These are phyloP conservation scores for Xylariomycetidae sp. DNA, from an alignment of 2,329 filamentous ascomycete genomes.

Conservation along the genomic window DNA sequence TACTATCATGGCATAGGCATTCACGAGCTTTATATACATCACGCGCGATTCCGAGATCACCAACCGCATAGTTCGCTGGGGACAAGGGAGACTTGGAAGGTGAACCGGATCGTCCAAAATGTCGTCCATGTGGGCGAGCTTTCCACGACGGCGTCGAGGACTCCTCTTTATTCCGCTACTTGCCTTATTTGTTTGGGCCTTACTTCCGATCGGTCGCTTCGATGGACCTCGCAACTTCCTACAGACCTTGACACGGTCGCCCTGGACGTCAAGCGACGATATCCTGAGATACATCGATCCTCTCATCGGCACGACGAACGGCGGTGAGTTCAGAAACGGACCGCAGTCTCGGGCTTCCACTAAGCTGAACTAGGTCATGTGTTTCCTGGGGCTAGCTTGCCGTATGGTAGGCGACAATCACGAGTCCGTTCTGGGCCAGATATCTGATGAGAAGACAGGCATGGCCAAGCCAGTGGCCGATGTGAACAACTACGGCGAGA, in stretches of 20 bases:
- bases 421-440: not conserved
- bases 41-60: no score
- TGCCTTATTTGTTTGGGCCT: slow-evolving; percentile 18
- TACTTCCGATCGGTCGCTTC: slow-evolving; percentile 17
- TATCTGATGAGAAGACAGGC: slow-evolving; percentile 15
- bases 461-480: slow-evolving; percentile 30
- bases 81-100: no score
- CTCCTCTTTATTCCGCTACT: slow-evolving; percentile 14
- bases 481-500: slow-evolving; percentile 19
- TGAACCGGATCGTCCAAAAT: slow-evolving; percentile 7
- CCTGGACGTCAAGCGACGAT: slow-evolving; percentile 12
- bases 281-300: slow-evolving; percentile 24
- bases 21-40: no score
- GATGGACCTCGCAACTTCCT: slow-evolving; percentile 18
- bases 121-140: slow-evolving; percentile 16
- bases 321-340: slow-evolving; percentile 22
- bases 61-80: no score
- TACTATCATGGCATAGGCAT: no score
- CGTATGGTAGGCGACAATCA: slow-evolving; percentile 20
- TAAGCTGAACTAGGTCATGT: slow-evolving; percentile 24
- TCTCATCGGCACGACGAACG: slow-evolving; percentile 26
- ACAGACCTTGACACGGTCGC: slow-evolving; percentile 8
- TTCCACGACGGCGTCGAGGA: slow-evolving; percentile 19
- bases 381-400: slow-evolving; percentile 28
- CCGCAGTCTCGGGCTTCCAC: not conserved